Conservation (phyloP, 306 rosid species). For the Quercus engelmannii region DNA sequence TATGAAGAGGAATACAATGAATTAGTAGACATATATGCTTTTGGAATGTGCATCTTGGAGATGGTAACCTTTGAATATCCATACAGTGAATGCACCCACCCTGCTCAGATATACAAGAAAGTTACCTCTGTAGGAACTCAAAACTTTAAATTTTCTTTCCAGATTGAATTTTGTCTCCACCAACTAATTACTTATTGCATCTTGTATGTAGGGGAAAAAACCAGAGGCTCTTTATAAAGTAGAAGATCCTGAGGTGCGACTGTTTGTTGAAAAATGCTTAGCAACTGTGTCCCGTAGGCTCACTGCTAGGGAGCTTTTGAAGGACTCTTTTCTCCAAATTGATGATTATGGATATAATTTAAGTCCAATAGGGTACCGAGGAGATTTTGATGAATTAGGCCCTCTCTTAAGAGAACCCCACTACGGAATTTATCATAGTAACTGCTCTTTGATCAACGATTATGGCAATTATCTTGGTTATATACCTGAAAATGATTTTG, state of each 20-base stretch:
- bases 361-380: slow-evolving; percentile 35
- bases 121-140: slow-evolving; percentile 64
- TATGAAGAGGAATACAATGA: slow-evolving; percentile 95
- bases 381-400: slow-evolving; percentile 53
- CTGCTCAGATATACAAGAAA: slow-evolving; percentile 97
- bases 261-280: slow-evolving; percentile 86
- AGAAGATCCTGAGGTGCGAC: slow-evolving; percentile 62
- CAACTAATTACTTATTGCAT: slow-evolving; percentile 8
- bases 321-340: slow-evolving; percentile 78
- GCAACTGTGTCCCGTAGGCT: slow-evolving; percentile 75
- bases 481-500: slow-evolving; percentile 40
- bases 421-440: slow-evolving; percentile 36
- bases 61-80: slow-evolving; percentile 98
- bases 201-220: slow-evolving; percentile 60
- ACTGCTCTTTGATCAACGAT: slow-evolving; percentile 38
- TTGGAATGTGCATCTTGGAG: slow-evolving; percentile 98
- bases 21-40: slow-evolving; percentile 89
- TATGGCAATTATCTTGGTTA: slow-evolving; percentile 44
- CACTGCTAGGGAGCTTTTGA: slow-evolving; percentile 79
- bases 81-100: slow-evolving; percentile 88
- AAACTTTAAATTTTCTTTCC: slow-evolving; percentile 1
- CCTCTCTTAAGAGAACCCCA: slow-evolving; percentile 49
- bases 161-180: slow-evolving; percentile 3
- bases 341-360: slow-evolving; percentile 59
- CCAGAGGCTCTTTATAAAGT: slow-evolving; percentile 85